Percentiles rank a stretch among this genome's conserved stretches.
These are phyloP conservation scores for Garcileccinum viscosum DNA, from an alignment of 1,284 basidiomycete genomes.

Conservation along the genomic window DNA sequence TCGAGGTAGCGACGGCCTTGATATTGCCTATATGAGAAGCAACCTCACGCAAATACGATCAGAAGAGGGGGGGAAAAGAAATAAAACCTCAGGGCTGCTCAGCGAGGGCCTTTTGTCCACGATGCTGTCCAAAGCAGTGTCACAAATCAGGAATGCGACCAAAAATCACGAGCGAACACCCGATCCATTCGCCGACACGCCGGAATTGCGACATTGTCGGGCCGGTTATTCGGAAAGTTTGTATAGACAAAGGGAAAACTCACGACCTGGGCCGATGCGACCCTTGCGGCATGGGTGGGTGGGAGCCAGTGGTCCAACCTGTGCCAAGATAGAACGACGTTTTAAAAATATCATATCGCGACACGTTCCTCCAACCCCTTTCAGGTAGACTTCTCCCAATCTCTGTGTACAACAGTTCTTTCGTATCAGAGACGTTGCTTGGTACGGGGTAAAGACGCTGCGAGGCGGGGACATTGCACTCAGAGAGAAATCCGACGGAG, in stretches of 20 bases:
- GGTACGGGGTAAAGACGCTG: not conserved
- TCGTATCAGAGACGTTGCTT: not conserved
- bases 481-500: not conserved
- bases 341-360: not conserved
- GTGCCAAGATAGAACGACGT: not conserved
- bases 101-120: not conserved
- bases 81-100: not conserved
- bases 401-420: not conserved
- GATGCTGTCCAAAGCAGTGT: not conserved
- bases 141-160: not conserved
- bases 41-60: not conserved
- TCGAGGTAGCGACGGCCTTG: not conserved
- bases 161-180: not conserved
- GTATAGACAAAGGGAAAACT: not conserved
- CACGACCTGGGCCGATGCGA: not conserved
- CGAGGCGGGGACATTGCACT: not conserved
- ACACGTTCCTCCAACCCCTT: not conserved
- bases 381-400: not conserved
- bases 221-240: not conserved
- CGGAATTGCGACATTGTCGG: not conserved
- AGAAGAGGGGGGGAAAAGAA: not conserved
- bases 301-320: not conserved
- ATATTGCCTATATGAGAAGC: not conserved
- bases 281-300: constrained; percentile 1
- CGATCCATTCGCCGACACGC: not conserved